Percentiles rank a stretch among this genome's conserved stretches.
Conservation (phyloP, 202 grass and related monocot genomes). For the Cymbopogon flexuosus region DNA sequence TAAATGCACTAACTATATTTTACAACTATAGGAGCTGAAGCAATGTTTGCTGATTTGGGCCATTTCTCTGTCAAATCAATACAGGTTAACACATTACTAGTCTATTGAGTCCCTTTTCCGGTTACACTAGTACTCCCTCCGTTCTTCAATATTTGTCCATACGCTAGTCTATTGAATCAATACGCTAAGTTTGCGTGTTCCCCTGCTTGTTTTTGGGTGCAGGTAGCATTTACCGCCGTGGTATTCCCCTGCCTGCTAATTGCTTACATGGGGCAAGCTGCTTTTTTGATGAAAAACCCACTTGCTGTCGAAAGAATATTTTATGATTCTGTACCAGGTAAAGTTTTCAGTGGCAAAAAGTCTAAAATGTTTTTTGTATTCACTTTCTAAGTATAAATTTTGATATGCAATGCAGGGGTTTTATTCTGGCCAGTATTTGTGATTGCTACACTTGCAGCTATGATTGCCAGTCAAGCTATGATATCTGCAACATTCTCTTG, state of each 20-base stretch:
- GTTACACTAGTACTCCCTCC: not conserved
- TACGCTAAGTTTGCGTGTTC: not conserved
- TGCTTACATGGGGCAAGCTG: constrained; percentile 98
- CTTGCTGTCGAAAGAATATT: constrained; percentile 68
- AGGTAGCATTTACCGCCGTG: constrained; percentile 83
- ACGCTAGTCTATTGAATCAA: no score
- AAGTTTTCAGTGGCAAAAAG: constrained; percentile 26
- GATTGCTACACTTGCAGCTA: constrained; percentile 91
- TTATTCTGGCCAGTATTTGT: constrained; percentile 97
- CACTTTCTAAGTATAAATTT: constrained; percentile 10
- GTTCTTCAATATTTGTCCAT: not conserved
- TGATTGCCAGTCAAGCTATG: constrained; percentile 99
- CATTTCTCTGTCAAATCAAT: constrained; percentile 99
- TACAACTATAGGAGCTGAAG: constrained; percentile 79
- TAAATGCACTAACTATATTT: constrained; percentile 11
- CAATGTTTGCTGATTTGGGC: constrained; percentile 98
- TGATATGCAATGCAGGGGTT: constrained; percentile 44
- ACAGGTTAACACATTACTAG: constrained; percentile 50
- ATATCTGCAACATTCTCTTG: constrained; percentile 99
- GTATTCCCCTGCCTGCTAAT: constrained; percentile 92
- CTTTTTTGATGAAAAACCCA: constrained; percentile 81
- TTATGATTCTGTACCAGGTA: constrained; percentile 96
- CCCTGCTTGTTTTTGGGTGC: constrained; percentile 12
- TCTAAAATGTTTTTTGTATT: constrained; percentile 16
- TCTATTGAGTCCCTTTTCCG: not conserved